phyloP scores from a whole-genome alignment of 345 rosid species.

The Salix dunnii region DNA sequence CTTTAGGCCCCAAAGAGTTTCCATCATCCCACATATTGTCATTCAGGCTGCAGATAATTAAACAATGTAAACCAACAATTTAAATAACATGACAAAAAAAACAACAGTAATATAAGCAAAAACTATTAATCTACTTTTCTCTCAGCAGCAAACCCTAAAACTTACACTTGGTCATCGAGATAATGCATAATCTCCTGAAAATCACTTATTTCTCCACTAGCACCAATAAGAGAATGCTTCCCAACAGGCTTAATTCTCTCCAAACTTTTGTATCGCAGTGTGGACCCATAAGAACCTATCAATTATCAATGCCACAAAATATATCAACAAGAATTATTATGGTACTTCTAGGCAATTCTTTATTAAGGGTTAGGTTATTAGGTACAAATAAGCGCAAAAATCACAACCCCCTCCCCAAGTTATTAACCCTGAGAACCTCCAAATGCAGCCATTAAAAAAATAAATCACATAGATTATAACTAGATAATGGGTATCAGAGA shows the following conservation, averaged over 20 bases:
- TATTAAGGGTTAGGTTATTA: neutral
- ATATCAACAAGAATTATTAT: neutral
- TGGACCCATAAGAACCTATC: conserved; percentile 93
- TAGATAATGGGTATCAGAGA: neutral
- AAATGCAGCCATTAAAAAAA: neutral
- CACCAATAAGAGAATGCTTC: conserved; percentile 94
- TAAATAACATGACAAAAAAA: neutral
- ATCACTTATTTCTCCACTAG: conserved; percentile 95
- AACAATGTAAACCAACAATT: conserved; percentile 8
- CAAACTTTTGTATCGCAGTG: conserved; percentile 83
- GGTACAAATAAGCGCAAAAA: neutral
- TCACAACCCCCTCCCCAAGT: neutral
- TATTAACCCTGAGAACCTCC: neutral
- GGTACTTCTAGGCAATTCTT: neutral
- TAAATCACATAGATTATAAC: neutral
- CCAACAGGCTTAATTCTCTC: conserved; percentile 86
- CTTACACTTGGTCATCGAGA: conserved; percentile 93
- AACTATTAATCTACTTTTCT: neutral
- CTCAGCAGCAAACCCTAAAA: neutral
- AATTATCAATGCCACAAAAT: neutral
- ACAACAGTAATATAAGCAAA: neutral
- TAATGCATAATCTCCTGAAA: conserved; percentile 85
- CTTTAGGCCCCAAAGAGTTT: conserved; percentile 97
- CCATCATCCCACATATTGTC: conserved; percentile 99
- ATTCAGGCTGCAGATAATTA: conserved; percentile 54